Conservation (phyloP, 352 stramenopile species). For the Globisporangium solare region DNA sequence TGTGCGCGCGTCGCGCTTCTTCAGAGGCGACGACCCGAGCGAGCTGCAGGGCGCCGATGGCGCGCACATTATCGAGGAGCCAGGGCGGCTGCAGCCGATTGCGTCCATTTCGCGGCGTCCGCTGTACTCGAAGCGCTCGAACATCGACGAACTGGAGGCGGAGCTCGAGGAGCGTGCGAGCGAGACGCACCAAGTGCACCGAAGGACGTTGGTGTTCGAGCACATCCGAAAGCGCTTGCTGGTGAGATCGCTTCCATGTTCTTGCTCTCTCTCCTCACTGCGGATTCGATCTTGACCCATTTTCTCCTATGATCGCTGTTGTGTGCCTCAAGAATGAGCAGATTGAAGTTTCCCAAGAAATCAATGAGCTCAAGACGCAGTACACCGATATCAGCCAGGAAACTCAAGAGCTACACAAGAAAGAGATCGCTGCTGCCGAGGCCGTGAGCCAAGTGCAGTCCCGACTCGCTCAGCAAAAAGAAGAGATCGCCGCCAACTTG, state of each 20-base stretch:
- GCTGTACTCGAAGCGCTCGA: slow-evolving; percentile 82
- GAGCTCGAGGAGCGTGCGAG: slow-evolving; percentile 54
- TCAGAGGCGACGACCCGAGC: not conserved
- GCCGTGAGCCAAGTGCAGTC: slow-evolving; percentile 70
- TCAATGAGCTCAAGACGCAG: slow-evolving; percentile 58
- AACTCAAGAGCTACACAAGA: slow-evolving; percentile 74
- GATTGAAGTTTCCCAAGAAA: slow-evolving; percentile 38
- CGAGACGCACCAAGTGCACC: slow-evolving; percentile 58
- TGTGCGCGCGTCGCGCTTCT: not conserved
- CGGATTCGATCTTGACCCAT: no score
- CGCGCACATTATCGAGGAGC: slow-evolving; percentile 36
- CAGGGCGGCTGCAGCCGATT: slow-evolving; percentile 61
- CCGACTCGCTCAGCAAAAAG: slow-evolving; percentile 60
- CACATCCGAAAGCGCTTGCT: slow-evolving; percentile 77
- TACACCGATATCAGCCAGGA: slow-evolving; percentile 58
- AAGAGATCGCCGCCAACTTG: slow-evolving; percentile 52
- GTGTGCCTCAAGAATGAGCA: slow-evolving; percentile 34
- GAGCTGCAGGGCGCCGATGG: not conserved
- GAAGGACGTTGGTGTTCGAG: slow-evolving; percentile 62
- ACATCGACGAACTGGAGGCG: slow-evolving; percentile 67
- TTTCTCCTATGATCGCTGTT: not conserved
- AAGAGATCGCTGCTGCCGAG: slow-evolving; percentile 65
- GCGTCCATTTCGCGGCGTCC: slow-evolving; percentile 67
- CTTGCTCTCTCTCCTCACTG: no score
- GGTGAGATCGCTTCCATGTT: slow-evolving; percentile 11